Percentiles rank a stretch among this genome's conserved stretches.
Conservation (phyloP, 2,329 filamentous ascomycete genomes). For the Calonectria multiphialidica region DNA sequence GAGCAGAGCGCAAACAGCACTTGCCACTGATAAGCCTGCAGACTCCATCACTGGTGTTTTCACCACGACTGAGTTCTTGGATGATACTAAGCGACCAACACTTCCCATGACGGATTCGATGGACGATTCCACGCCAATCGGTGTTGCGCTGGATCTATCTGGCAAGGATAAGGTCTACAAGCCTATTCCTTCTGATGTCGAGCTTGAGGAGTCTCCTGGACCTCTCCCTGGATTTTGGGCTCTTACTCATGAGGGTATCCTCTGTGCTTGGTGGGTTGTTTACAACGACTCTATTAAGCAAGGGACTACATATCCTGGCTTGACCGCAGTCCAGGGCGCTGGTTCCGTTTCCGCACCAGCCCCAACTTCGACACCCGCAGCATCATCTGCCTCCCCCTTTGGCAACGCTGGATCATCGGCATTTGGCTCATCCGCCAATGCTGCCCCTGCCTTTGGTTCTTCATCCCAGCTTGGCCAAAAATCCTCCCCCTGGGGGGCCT, state of each 20-base stretch:
- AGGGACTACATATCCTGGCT: conserved; percentile 78
- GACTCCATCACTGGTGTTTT: conserved; percentile 76
- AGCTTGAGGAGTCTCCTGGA: conserved; percentile 81
- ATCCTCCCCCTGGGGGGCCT: conserved; percentile 63
- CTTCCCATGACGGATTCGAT: conserved; percentile 75
- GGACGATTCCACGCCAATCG: conserved; percentile 82
- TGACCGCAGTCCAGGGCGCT: conserved; percentile 63
- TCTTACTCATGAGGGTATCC: conserved; percentile 88
- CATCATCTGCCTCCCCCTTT: conserved; percentile 49
- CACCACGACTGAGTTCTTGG: conserved; percentile 77
- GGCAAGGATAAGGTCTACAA: conserved; percentile 81
- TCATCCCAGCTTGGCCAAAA: conserved; percentile 63
- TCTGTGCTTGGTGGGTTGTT: conserved; percentile 91
- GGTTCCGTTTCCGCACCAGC: conserved; percentile 45
- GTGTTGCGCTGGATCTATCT: conserved; percentile 86
- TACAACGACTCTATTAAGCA: conserved; percentile 88
- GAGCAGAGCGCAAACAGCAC: conserved; percentile 76
- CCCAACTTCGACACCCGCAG: conserved; percentile 41
- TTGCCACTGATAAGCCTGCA: conserved; percentile 71
- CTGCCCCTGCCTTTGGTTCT: conserved; percentile 60
- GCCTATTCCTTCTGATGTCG: conserved; percentile 81
- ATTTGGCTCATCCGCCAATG: conserved; percentile 55
- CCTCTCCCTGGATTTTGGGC: conserved; percentile 88
- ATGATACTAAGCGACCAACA: conserved; percentile 81
- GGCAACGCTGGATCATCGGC: conserved; percentile 46